Conservation (phyloP, 179 eudicot species). For the Drosera spatulata region DNA sequence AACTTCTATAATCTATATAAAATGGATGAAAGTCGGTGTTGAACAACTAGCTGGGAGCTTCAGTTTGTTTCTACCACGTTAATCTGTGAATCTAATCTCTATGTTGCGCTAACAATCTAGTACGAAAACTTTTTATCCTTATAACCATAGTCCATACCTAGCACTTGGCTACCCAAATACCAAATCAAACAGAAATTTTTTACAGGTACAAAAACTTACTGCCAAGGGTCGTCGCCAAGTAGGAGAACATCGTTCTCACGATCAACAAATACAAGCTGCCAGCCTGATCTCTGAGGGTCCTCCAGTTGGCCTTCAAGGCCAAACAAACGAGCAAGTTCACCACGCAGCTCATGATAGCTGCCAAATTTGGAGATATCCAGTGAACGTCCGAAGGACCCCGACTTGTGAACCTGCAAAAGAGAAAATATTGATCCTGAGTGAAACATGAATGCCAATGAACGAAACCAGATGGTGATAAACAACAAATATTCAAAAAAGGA, state of each 20-base stretch:
- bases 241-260: slow-evolving; percentile 55
- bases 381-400: slow-evolving; percentile 91
- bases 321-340: slow-evolving; percentile 90
- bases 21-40: too few relatives aligned
- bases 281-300: slow-evolving; percentile 90
- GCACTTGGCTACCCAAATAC: too few relatives aligned
- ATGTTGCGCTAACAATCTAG: too few relatives aligned
- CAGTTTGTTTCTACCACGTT: too few relatives aligned
- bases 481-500: too few relatives aligned
- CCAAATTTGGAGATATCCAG: slow-evolving; percentile 90
- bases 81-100: too few relatives aligned
- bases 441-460: too few relatives aligned
- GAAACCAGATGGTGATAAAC: background rate
- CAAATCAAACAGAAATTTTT: too few relatives aligned
- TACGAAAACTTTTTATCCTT: too few relatives aligned
- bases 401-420: slow-evolving; percentile 57
- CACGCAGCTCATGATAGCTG: slow-evolving; percentile 91
- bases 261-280: slow-evolving; percentile 64
- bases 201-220: slow-evolving; percentile 39
- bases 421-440: background rate
- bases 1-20: too few relatives aligned
- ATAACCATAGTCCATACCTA: too few relatives aligned
- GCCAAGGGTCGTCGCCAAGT: slow-evolving; percentile 99
- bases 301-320: slow-evolving; percentile 84
- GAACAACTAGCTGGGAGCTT: too few relatives aligned